Conservation (phyloP, 2,329 filamentous ascomycete genomes). For the Trichoderma aggressivum region DNA sequence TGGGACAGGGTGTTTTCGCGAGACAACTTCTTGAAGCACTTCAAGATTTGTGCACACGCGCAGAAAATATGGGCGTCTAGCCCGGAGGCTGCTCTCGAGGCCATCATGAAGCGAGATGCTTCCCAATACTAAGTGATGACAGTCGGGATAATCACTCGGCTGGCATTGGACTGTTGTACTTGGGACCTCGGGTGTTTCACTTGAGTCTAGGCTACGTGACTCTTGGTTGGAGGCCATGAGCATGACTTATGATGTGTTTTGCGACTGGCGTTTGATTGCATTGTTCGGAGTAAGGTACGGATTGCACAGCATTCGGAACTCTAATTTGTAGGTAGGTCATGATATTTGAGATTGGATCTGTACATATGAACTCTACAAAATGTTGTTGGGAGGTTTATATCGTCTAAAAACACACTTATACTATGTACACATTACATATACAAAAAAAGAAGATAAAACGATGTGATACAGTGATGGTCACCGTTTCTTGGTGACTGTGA, state of each 20-base stretch:
- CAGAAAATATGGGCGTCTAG: conserved; percentile 10
- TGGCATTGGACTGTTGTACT: not conserved
- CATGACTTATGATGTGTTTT: not conserved
- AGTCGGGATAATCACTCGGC: not conserved
- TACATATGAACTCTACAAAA: not conserved
- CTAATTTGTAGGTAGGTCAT: not conserved
- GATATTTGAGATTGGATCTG: not conserved
- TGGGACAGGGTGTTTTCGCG: conserved; percentile 9
- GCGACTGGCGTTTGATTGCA: not conserved
- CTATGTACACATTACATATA: too few species aligned
- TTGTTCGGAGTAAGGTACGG: not conserved
- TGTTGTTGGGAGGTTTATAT: not conserved
- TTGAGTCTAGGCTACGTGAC: not conserved
- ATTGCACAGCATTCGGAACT: not conserved
- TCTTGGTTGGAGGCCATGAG: not conserved
- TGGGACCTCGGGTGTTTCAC: not conserved
- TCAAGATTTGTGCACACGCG: conserved; percentile 2
- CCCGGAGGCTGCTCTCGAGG: not conserved
- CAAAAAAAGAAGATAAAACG: not conserved
- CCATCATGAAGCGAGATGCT: not conserved
- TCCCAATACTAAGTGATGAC: not conserved
- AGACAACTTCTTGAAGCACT: conserved; percentile 13
- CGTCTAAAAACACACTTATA: not conserved
- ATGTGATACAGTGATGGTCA: not conserved
- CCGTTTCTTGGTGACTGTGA: not conserved